phyloP scores from a whole-genome alignment of 1,284 basidiomycete species.

The Cystobasidium pallidum region DNA sequence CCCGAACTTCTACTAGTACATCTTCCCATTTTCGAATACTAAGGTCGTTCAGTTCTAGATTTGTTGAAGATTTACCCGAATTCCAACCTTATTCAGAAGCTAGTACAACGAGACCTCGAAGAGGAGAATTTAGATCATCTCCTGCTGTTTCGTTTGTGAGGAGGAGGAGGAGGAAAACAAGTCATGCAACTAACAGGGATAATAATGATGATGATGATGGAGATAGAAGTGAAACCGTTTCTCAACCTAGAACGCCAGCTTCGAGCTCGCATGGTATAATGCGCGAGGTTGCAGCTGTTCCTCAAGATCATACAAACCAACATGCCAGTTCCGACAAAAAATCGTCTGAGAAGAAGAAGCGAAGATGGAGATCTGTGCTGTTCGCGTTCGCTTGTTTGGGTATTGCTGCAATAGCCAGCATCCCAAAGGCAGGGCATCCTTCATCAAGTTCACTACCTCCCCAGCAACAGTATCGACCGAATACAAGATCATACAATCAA shows the following conservation, averaged over 20 bases:
- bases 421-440: neutral
- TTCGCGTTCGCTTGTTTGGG: neutral
- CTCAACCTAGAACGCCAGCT: neutral
- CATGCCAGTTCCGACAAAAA: neutral
- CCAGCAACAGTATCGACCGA: neutral
- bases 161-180: conserved; percentile 8
- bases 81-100: conserved; percentile 21
- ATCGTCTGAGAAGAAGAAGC: neutral
- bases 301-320: neutral
- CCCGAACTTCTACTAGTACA: neutral
- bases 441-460: neutral
- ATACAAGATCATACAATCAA: neutral
- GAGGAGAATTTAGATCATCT: conserved; percentile 43
- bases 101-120: neutral
- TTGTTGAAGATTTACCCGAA: conserved; percentile 38
- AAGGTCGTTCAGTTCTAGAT: neutral
- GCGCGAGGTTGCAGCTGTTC: too few relatives aligned
- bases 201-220: too few relatives aligned
- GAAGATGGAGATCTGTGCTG: neutral
- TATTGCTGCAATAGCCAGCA: neutral
- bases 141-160: conserved; percentile 2
- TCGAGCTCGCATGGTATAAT: neutral
- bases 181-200: neutral
- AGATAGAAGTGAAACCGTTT: too few relatives aligned
- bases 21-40: neutral